These are phyloP conservation scores for Aspergillus fijiensis DNA, from an alignment of 2,329 filamentous ascomycete species.

Conservation along the genomic window DNA sequence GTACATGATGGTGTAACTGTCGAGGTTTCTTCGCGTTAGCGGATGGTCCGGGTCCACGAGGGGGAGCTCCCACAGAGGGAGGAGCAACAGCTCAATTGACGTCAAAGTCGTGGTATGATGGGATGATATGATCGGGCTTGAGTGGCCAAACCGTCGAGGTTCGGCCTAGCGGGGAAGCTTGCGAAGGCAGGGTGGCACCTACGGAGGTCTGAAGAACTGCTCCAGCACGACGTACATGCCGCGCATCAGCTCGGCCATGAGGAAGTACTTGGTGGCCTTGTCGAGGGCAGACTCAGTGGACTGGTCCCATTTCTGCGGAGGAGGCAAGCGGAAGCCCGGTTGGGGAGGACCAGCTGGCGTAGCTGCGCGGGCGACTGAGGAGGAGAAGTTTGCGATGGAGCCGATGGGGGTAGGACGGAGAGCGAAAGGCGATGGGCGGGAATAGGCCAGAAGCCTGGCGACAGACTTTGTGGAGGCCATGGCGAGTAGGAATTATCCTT, in stretches of 20 bases:
- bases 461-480: constrained; percentile 49
- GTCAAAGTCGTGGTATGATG: not conserved
- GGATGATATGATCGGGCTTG: not conserved
- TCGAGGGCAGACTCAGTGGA: constrained; percentile 74
- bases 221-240: constrained; percentile 98
- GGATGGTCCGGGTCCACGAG: not conserved
- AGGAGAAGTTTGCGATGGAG: constrained; percentile 62
- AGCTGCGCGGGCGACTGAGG: constrained; percentile 60
- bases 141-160: not conserved
- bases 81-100: not conserved
- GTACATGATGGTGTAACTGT: constrained; percentile 95
- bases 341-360: constrained; percentile 76
- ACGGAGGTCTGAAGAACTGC: constrained; percentile 98
- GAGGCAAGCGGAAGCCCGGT: constrained; percentile 74
- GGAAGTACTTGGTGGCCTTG: constrained; percentile 87
- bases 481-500: constrained; percentile 21
- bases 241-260: constrained; percentile 91
- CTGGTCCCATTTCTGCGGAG: constrained; percentile 76
- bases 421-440: constrained; percentile 32
- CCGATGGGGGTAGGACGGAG: constrained; percentile 37
- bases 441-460: constrained; percentile 46
- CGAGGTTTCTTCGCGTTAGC: constrained; percentile 10
- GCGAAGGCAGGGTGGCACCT: constrained; percentile 49
- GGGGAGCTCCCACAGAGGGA: not conserved
- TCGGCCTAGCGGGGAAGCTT: not conserved